Base-by-base conservation (phyloP, 2,329 filamentous ascomycete genomes). In the Hawksworthiomyces lignivorus region DNA sequence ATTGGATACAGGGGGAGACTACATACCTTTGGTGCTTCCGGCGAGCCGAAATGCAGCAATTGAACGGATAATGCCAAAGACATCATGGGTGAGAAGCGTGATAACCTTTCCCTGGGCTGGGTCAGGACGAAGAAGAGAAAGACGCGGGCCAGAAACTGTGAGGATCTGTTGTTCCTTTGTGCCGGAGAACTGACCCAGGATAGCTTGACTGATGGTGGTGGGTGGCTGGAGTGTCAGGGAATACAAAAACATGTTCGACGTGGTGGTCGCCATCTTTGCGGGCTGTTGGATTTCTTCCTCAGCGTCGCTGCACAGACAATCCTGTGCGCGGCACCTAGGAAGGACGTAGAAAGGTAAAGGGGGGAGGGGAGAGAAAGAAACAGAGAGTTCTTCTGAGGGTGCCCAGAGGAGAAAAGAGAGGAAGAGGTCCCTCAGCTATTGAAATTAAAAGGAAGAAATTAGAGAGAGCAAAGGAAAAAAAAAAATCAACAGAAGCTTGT, bases 201-300 rank as follows among this genome's bases (percentile, higher is more conserved):
- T 84, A 50, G 92, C 89, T 66, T 94, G 84, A 38, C 84, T 88
- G 57, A 95, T 80, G 46, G 87, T 84, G 52, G 88, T 89, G 26
- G 92, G 87, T 54, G 87, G 84, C 67, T 96, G 88, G 58, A 99
- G 82, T 54, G 92, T 97, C 69, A 98, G 75, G 57, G 87, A 92
- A 70, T 98, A 98, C 69, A 98, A 82, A 64, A 96, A 96, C 87
- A 96, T 94, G 63, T 90, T 90, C 52, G 89, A 96, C 48, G 90
- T 96, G 34, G 50, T 33, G 62, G 89, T 94, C 70, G 92, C 90
- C 92, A 97, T 97, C 61, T 60, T 74, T 59, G 57, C 64, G 50
- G 50, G 41, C 37, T n/a, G n/a, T n/a, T n/a, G n/a, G n/a, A n/a
- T n/a, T n/a, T n/a, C n/a, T n/a, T n/a, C n/a, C n/a, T n/a, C n/a